Conservation (phyloP, 2,329 filamentous ascomycete genomes). For the Tolypocladium sp. region DNA sequence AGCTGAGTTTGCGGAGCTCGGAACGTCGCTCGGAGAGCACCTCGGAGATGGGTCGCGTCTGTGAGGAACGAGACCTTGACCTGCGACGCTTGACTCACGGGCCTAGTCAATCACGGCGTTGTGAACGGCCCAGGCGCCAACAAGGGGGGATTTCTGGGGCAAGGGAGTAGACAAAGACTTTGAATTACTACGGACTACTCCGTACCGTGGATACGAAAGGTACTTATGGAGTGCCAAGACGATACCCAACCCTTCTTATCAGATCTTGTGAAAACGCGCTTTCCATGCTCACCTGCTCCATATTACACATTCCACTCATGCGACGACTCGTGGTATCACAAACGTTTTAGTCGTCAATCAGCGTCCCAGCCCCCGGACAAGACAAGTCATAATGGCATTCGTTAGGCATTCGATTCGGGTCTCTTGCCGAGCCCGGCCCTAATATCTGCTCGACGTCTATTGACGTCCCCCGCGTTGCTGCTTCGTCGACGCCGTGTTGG, state of each 20-base stretch:
- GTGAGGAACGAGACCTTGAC: neutral
- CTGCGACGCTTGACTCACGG: neutral
- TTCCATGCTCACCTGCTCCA: neutral
- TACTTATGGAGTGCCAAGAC: neutral
- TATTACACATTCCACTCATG: neutral
- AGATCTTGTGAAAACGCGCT: neutral
- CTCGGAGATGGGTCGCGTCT: conserved; percentile 5
- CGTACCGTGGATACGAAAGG: no score
- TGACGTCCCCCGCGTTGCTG: neutral
- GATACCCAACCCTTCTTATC: neutral
- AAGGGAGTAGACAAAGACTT: neutral
- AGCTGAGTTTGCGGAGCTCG: conserved; percentile 3
- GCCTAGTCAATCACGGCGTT: neutral
- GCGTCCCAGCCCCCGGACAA: neutral
- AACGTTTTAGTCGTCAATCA: neutral
- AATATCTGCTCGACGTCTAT: neutral
- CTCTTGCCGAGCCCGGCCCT: neutral
- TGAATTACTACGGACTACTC: no score
- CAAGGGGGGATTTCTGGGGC: neutral
- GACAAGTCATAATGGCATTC: neutral
- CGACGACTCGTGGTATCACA: neutral
- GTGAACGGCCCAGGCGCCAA: neutral
- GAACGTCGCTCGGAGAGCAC: conserved; percentile 12
- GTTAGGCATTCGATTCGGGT: neutral
- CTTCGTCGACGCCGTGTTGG: neutral